Evolutionary conservation across 202 grass and related monocot genomes (phyloP).

Genomic region (Brachypodium distachyon): DNA sequence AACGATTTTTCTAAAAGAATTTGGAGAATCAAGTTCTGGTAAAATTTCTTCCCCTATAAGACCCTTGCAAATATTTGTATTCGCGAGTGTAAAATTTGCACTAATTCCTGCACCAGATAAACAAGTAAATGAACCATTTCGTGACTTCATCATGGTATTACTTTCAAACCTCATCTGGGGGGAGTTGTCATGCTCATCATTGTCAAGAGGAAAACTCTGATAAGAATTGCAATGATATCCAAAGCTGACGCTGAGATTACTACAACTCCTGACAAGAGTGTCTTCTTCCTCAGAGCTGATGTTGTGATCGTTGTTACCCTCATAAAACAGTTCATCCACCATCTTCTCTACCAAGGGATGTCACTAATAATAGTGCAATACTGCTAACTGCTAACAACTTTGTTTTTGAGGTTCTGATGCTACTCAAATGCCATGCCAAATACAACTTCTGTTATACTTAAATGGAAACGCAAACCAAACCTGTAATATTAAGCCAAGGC

Average conservation of each 20-base stretch:
- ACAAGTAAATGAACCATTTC: constrained; percentile 88
- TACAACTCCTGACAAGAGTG: constrained; percentile 29
- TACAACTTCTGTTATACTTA: constrained; percentile 59
- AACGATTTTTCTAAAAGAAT: constrained; percentile 81
- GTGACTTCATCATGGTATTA: constrained; percentile 34
- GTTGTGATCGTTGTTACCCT: constrained; percentile 31
- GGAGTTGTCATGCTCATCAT: constrained; percentile 34
- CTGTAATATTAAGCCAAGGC: constrained; percentile 33
- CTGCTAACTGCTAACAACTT: constrained; percentile 8
- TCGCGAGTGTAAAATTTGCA: constrained; percentile 92
- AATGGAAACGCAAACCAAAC: constrained; percentile 67
- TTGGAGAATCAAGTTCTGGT: constrained; percentile 92
- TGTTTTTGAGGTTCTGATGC: constrained; percentile 16
- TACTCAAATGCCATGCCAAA: constrained; percentile 40
- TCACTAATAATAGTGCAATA: constrained; percentile 15
- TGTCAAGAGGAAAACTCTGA: constrained; percentile 38
- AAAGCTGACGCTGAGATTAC: constrained; percentile 70
- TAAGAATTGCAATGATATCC: constrained; percentile 65
- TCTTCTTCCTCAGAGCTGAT: constrained; percentile 48
- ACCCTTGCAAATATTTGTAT: constrained; percentile 96
- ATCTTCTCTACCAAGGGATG: constrained; percentile 35
- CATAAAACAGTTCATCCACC: constrained; percentile 35
- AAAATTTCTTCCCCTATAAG: constrained; percentile 87
- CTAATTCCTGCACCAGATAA: constrained; percentile 95
- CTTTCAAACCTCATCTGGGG: constrained; percentile 31